These are phyloP conservation scores for Ganoderma sinense DNA, from an alignment of 1,284 basidiomycete species.

Conservation along the genomic window DNA sequence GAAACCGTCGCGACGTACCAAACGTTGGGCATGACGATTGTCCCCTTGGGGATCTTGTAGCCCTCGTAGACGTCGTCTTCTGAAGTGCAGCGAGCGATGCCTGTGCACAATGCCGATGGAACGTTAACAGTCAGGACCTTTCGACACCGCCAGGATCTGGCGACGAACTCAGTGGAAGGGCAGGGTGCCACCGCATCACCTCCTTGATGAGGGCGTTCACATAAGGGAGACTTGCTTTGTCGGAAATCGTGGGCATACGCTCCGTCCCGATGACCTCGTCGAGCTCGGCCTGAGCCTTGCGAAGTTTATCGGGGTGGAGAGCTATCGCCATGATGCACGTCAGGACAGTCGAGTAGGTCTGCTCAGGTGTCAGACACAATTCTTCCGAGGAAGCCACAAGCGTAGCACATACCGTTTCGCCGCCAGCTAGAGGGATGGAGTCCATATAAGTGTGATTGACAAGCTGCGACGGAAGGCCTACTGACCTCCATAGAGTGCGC, in stretches of 20 bases:
- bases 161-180: slow-evolving; percentile 2
- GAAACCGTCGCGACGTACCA: slow-evolving; percentile 23
- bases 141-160: background rate
- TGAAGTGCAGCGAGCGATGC: slow-evolving; percentile 22
- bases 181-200: slow-evolving; percentile 12
- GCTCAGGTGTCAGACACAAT: background rate
- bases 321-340: slow-evolving; percentile 35
- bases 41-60: slow-evolving; percentile 28
- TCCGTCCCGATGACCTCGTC: slow-evolving; percentile 37
- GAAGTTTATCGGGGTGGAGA: slow-evolving; percentile 33
- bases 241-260: slow-evolving; percentile 40
- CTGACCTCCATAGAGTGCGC: slow-evolving; percentile 37
- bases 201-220: slow-evolving; percentile 43
- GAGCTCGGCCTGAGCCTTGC: slow-evolving; percentile 40
- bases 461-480: background rate
- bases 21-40: slow-evolving; percentile 29
- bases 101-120: background rate
- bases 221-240: slow-evolving; percentile 40
- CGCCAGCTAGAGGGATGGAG: slow-evolving; percentile 15
- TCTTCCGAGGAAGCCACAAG: no score
- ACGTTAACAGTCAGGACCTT: background rate
- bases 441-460: background rate
- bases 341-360: slow-evolving; percentile 26
- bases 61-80: slow-evolving; percentile 31
- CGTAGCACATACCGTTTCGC: slow-evolving; percentile 22